A percentile compares a stretch with the other conserved stretches of the same genome.
Evolutionary conservation across 2,329 filamentous ascomycete species (phyloP).

Genomic region (Fusarium sp.): DNA sequence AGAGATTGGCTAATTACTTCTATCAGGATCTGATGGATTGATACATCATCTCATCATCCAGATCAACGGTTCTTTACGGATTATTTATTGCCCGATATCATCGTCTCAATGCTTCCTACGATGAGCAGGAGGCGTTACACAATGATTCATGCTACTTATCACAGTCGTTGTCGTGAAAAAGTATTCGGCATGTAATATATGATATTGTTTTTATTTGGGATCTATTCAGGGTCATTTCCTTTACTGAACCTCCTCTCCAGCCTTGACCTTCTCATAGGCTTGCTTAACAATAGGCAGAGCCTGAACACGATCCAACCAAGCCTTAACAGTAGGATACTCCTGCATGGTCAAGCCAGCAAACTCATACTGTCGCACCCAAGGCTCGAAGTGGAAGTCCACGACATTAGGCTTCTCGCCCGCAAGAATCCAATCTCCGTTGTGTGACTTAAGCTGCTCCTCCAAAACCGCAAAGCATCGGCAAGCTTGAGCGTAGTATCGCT

Average conservation of each 20-base stretch:
- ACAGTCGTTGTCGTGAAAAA: no score
- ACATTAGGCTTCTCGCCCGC: constrained; percentile 10
- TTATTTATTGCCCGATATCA: neutral
- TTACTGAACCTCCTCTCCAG: constrained; percentile 9
- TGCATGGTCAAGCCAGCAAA: constrained; percentile 6
- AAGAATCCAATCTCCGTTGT: constrained; percentile 13
- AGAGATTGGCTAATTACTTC: no score
- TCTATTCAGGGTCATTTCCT: neutral
- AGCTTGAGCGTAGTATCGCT: constrained; percentile 8
- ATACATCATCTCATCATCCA: no score
- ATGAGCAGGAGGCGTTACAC: neutral
- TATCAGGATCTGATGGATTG: no score
- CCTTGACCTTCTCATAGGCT: constrained; percentile 24
- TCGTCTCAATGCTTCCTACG: neutral
- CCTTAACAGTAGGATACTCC: constrained; percentile 7
- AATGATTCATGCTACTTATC: neutral
- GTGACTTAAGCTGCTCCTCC: constrained; percentile 18
- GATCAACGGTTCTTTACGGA: neutral
- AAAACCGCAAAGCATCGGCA: constrained; percentile 14
- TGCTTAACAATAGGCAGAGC: neutral
- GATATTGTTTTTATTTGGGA: neutral
- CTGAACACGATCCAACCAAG: constrained; percentile 15
- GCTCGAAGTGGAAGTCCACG: constrained; percentile 25
- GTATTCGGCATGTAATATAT: neutral
- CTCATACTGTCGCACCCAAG: constrained; percentile 15